Evolutionary conservation across 148 eudicot species (phyloP), one percentile per base, ranked within the genome.

Genomic region (Rhododendron williamsianum): DNA sequence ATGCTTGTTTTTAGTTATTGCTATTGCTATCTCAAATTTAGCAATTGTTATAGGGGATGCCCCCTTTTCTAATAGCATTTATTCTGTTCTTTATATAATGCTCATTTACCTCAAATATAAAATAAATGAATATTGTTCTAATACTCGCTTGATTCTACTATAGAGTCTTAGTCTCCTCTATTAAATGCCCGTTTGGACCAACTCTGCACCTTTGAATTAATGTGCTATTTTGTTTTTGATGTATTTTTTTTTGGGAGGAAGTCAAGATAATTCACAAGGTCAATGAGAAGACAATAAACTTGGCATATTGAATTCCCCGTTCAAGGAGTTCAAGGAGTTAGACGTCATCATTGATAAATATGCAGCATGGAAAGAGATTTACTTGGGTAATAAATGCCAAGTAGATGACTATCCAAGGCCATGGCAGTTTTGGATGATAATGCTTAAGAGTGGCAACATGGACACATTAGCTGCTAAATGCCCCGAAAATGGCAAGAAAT

Each of bases 361-460:
- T 54, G 91, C 89, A 19, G 89, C 89, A 6, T 51, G 74, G 83
- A 86, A 86, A 35, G 90, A 78, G 77, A n/a, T 65, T 8, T 89
- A 76, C 43, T 46, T 89, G 54, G 90, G 90, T 0, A 3, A 30
- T 21, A 86, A 86, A 78, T 89, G 90, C 65, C 73, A 89, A 82
- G 90, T 89, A 10, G 23, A 84, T 4, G 90, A 89, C 65, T 16
- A 36, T 8, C 89, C 87, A 1, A 71, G 46, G 1, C 90, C 90
- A 49, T 84, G 90, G 90, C 88, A 89, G 21, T 89, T 86, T 9
- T 89, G 90, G 90, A 89, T 87, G 90, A 77, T 89, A 38, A 87
- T 87, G 89, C 87, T 89, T 65, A 89, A 89, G 51, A 89, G 87
- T 58, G 91, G 91, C 81, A 89, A 87, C 84, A 83, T 81, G 88